Evolutionary conservation across 495 filamentous ascomycete genomes (phyloP), one percentile per base, ranked within the genome.

Genomic region (Tuber calosporum): DNA sequence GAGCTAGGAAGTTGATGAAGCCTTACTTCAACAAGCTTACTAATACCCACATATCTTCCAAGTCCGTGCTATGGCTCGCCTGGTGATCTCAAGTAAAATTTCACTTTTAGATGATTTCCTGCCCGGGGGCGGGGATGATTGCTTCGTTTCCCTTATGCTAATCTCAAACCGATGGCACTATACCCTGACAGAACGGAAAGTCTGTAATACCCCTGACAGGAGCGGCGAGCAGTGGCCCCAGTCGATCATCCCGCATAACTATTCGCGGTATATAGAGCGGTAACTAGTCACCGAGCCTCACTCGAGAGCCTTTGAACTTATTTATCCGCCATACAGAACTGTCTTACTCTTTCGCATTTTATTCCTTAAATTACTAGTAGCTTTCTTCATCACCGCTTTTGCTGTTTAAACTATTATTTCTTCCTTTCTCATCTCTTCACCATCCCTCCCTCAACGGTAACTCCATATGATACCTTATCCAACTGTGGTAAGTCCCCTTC

Each of bases 211-310:
- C 11, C 4, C 7, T 4, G 7, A 22, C 22, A 53, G 8, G 45
- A 2, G 22, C 22, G n/a, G 45, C 45, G 45, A 26, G 20, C 20
- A 22, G 8, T 22, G 0, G 0, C 19, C 8, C 22, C 0, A 8
- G 45, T 53, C 26, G 2, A 53, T 13, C 3, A 9, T 22, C 11
- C 8, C 22, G 2, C 22, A 22, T 45, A n/a, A n/a, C 20, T n/a
- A 48, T 48, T 48, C n/a, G 0, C 6, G 20, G n/a, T 0, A 1
- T 6, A 0, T 0, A 4, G 6, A n/a, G 6, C 2, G 20, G 2
- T 22, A 20, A 19, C 2, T 0, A 1, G 43, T n/a, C 45, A 53
- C 45, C 6, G 26, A 22, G 26, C 26, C 22, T 53, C 45, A 53
- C 45, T 53, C 45, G 45, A 26, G n/a, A n/a, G n/a, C n/a, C n/a